Base-by-base conservation (phyloP, 805 yeast species). In the Metschnikowia chrysomelidarum region DNA sequence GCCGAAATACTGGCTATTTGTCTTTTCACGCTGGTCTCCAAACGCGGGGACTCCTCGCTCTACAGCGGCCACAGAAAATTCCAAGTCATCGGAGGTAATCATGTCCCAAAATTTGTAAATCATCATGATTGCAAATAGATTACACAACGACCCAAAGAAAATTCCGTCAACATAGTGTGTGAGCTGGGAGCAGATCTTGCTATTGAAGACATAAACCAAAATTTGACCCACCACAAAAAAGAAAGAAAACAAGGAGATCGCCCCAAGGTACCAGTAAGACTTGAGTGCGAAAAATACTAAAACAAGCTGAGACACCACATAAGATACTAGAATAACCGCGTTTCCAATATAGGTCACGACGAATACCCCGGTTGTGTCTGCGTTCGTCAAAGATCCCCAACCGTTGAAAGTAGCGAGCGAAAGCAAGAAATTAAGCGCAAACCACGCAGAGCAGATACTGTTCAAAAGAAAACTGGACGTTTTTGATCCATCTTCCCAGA, bases 81-180 rank as follows among this genome's bases (percentile, higher is more conserved):
- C 98, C 50, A 91, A 78, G 58, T 93, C 98, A 53, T 91, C 98
- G 38, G 81, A 79, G 9, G 98, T 93, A 34, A 91, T 82, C 75
- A 89, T 87, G 54, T 89, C 97, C 96, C 98, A 91, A 49, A 80
- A 87, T 62, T 93, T 89, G 69, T 88, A 91, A 33, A 91, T 71
- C 98, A 93, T 91, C 95, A 93, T 88, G 36, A 84, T 64, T 4
- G 95, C 74, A 51, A 87, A 83, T 32, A 87, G 56, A 55, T 87
- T 87, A 54, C 95, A 76, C 22, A 87, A 51, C 17, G 93, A 75
- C 20, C 87, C 93, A 53, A 89, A 87, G 53, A 91, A 82, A 19
- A 87, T 60, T 1, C 98, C 98, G 54, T 91, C 98, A 15, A 87
- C 71, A 57, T 91, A 93, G 60, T 93, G 98, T 24, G 81, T 76